Base-by-base conservation (phyloP, 345 rosid genomes). In the Linum lewisii region DNA sequence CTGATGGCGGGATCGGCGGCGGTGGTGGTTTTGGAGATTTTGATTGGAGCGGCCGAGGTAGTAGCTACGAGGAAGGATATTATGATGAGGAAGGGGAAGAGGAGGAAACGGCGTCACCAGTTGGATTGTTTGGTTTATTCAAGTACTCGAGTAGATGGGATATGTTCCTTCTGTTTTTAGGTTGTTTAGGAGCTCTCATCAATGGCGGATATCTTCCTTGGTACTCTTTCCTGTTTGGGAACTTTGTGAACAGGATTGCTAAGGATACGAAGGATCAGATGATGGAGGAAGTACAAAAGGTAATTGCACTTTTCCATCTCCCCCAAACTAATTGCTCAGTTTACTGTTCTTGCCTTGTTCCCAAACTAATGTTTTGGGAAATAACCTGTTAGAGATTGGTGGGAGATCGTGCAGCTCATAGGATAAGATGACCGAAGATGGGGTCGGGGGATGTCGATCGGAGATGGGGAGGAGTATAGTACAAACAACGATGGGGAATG, bases 181-280 rank as follows among this genome's bases (percentile, higher is more conserved):
- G 87, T 29, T 78, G 86, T 61, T 10, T 81, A 19, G 86, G 90
- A 67, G 83, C 90, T 59, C 72, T 84, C 6, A 78, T 79, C 54
- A 84, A 79, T 71, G 90, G 87, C 4, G 90, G 90, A 4, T 66
- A 87, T 49, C 90, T 84, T 64, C 90, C 87, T 50, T 78, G 75
- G 80, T 84, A 74, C 65, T 84, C 90, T 21, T 69, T 0, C 55
- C 66, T 84, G 61, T 81, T 84, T 2, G 87, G 90, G 11, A 24
- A 71, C 6, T 79, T 79, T 47, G 85, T 73, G 42, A 79, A 79
- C 66, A 79, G 71, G 63, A 73, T 84, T 59, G 79, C 76, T 34
- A 14, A 13, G 4, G 79, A 76, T 44, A 50, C 73, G 20, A 16
- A 4, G 23, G 66, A 79, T 38, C 61, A 53, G 67, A 72, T 84